Conservation (phyloP, 768 basidiomycete species). For the Russula sp. region DNA sequence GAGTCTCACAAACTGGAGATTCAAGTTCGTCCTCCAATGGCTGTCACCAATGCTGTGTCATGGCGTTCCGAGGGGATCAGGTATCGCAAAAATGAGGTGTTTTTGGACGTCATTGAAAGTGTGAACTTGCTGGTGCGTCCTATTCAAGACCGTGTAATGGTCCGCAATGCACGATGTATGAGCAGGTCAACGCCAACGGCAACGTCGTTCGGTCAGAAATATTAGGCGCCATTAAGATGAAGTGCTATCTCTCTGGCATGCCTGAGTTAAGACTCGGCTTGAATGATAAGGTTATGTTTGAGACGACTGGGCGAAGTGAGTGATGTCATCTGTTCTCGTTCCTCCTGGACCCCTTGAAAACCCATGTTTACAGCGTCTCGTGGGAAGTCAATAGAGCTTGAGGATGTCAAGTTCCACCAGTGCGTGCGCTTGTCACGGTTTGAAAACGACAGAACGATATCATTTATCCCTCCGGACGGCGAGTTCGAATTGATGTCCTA, state of each 20-base stretch:
- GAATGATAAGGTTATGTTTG: constrained; percentile 99
- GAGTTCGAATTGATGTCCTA: constrained; percentile 99
- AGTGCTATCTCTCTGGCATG: constrained; percentile 99
- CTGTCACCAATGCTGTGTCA: constrained; percentile 96
- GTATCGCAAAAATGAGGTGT: constrained; percentile 98
- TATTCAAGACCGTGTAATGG: background rate
- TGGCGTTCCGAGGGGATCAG: constrained; percentile 97
- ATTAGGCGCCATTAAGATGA: constrained; percentile 99
- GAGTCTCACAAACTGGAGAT: constrained; percentile 96
- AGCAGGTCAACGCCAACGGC: constrained; percentile 90
- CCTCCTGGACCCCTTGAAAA: background rate
- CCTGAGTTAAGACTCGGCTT: constrained; percentile 91
- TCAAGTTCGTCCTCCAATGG: constrained; percentile 80
- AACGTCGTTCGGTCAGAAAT: constrained; percentile 98
- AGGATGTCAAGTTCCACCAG: constrained; percentile 99
- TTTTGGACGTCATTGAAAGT: constrained; percentile 96
- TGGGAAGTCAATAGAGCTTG: constrained; percentile 99
- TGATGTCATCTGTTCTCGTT: constrained; percentile 31
- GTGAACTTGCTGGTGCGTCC: constrained; percentile 83
- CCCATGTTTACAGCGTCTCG: constrained; percentile 50
- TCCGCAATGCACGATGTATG: background rate
- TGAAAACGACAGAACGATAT: constrained; percentile 98
- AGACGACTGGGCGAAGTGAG: constrained; percentile 91
- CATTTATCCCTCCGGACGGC: constrained; percentile 98
- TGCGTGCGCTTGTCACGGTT: constrained; percentile 96